Base-by-base conservation (phyloP, 1,284 basidiomycete species). In the Melampsora abietis-canadensis region DNA sequence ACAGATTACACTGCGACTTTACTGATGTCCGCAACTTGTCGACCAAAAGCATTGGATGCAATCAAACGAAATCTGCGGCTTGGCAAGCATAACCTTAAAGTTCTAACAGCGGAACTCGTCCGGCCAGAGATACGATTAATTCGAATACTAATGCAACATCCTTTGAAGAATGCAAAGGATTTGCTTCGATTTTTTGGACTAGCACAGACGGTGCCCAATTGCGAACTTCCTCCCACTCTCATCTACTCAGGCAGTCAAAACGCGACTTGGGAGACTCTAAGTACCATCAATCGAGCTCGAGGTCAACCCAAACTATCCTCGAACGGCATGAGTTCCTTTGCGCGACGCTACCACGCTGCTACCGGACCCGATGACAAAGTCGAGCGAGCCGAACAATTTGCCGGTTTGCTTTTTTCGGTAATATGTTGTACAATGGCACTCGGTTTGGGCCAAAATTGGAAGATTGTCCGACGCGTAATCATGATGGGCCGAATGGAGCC, bases 401-500 rank as follows among this genome's bases (percentile, higher is more conserved):
- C 10, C 10, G 10, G 10, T 40, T 7, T 12, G 37, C 10, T 40
- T 7, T 40, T 7, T 40, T 12, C 37, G 10, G 37, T 40, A 7
- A 40, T 40, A 40, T 40, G 37, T 40, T 40, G 37, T 34, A 34
- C 34, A 34, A 65, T 46, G 63, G 63, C 37, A 17, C 30, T 65
- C 14, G 63, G 63, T 17, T 27, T 65, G n/a, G 40, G 63, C 40
- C 63, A 63, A 44, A 63, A 63, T 44, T 63, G 61, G 61, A n/a
- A n/a, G 12, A n/a, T 34, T 14, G 61, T 63, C 4, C 44, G 40
- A 14, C 17, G n/a, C 2, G 63, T 65, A 15, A 21, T 65, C 40
- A 21, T 27, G 8, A 46, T 65, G 63, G 63, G 63, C 4, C 62
- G 17, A 64, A 46, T 40, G 10, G 31, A 44, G 7, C 37, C 62